Percentiles rank a stretch among this genome's conserved stretches.
These are phyloP conservation scores for Lepidium campestre DNA, from an alignment of 441 rosid genomes.

Conservation along the genomic window DNA sequence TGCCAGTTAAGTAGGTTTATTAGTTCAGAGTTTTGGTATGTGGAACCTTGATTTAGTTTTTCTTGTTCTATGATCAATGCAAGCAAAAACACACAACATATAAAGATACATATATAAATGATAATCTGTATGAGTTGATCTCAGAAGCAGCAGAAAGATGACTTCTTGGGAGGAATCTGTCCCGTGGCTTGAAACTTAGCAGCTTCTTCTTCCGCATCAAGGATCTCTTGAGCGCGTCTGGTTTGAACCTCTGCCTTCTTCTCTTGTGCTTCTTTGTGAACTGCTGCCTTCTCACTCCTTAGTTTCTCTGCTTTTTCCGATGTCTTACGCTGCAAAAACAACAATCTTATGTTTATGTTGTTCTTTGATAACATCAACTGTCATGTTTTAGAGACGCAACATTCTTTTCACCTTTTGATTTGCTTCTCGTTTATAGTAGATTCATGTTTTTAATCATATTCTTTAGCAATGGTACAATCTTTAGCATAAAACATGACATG, in stretches of 20 bases:
- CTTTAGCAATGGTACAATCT: background rate
- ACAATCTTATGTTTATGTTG: background rate
- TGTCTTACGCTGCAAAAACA: constrained; percentile 56
- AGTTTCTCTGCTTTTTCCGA: constrained; percentile 61
- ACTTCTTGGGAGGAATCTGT: constrained; percentile 62
- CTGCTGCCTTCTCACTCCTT: constrained; percentile 46
- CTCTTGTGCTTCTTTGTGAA: constrained; percentile 71
- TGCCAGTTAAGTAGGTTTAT: background rate
- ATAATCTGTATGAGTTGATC: background rate
- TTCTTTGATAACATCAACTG: background rate
- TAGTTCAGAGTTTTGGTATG: background rate
- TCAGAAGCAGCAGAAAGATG: constrained; percentile 60
- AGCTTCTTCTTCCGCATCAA: constrained; percentile 73
- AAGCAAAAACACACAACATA: constrained; percentile 4
- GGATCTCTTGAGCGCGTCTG: constrained; percentile 55
- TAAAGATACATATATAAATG: background rate
- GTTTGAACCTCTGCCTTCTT: constrained; percentile 73
- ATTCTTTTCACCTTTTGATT: background rate
- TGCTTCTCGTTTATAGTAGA: background rate
- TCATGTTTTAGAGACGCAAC: background rate
- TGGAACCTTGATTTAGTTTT: background rate
- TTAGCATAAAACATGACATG: background rate
- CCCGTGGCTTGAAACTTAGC: constrained; percentile 71
- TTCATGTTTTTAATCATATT: background rate
- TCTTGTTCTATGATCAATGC: constrained; percentile 2